phyloP scores from a whole-genome alignment of 176 grass and related monocot genomes.

The Chloris gayana region DNA sequence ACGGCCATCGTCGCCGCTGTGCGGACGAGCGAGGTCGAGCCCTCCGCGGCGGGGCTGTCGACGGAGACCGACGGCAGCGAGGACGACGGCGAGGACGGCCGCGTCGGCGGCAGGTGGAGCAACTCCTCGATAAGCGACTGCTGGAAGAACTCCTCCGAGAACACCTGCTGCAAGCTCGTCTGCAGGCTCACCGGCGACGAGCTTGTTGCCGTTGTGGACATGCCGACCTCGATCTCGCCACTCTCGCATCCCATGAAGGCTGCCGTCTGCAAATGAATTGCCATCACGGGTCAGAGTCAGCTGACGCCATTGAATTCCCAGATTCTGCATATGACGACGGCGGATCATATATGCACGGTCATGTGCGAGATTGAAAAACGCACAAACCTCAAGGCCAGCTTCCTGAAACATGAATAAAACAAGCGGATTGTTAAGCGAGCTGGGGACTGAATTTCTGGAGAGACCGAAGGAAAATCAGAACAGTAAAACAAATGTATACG shows the following conservation, averaged over 20 bases:
- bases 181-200: slow-evolving; percentile 14
- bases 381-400: slow-evolving; percentile 76
- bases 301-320: background rate
- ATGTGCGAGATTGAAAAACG: background rate
- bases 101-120: slow-evolving; percentile 41
- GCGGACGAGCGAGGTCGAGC: slow-evolving; percentile 40
- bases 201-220: slow-evolving; percentile 20
- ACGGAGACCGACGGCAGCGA: slow-evolving; percentile 51
- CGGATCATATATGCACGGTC: background rate
- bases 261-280: slow-evolving; percentile 56
- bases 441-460: background rate
- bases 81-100: slow-evolving; percentile 50
- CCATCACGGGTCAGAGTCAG: background rate
- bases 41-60: slow-evolving; percentile 53
- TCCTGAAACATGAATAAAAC: slow-evolving; percentile 52
- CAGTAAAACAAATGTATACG: too few relatives aligned
- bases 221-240: slow-evolving; percentile 90
- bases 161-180: slow-evolving; percentile 61
- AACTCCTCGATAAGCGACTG: slow-evolving; percentile 52
- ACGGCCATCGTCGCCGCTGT: background rate
- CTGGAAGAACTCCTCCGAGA: slow-evolving; percentile 80
- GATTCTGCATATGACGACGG: too few relatives aligned
- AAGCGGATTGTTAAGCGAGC: background rate
- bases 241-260: slow-evolving; percentile 76
- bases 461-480: too few relatives aligned